phyloP scores from a whole-genome alignment of 2,329 filamentous ascomycete species.

The Trichoderma arundinaceum region DNA sequence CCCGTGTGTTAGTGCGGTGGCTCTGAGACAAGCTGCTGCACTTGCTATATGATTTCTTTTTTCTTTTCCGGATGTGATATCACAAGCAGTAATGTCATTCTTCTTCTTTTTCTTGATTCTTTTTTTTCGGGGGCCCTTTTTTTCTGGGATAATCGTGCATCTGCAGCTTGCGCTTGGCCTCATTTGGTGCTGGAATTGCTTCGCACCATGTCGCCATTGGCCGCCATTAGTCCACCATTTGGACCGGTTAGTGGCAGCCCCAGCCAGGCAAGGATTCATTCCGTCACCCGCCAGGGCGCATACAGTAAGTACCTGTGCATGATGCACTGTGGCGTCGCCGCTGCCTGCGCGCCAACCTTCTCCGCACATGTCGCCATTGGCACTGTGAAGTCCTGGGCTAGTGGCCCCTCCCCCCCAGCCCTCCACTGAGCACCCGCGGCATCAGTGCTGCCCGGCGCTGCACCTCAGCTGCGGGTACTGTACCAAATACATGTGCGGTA shows the following conservation, averaged over 20 bases:
- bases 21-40: neutral
- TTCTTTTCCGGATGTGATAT: neutral
- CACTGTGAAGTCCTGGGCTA: constrained; percentile 21
- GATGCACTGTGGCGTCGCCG: constrained; percentile 1
- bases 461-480: constrained; percentile 25
- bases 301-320: neutral
- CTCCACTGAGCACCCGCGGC: constrained; percentile 13
- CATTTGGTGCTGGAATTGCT: constrained; percentile 10
- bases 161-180: constrained; percentile 23
- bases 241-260: neutral
- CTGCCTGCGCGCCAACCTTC: neutral
- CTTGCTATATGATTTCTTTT: neutral
- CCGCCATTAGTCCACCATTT: neutral
- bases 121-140: neutral
- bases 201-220: constrained; percentile 14
- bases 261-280: constrained; percentile 17
- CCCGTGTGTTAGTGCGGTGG: neutral
- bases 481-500: constrained; percentile 25
- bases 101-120: neutral
- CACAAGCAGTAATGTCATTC: too few relatives aligned
- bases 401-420: neutral
- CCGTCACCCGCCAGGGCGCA: constrained; percentile 22
- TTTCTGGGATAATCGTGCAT: neutral
- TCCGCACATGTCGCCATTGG: neutral
- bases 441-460: constrained; percentile 11